Base-by-base conservation (phyloP, 345 rosid species). In the Rhizophora mangle region DNA sequence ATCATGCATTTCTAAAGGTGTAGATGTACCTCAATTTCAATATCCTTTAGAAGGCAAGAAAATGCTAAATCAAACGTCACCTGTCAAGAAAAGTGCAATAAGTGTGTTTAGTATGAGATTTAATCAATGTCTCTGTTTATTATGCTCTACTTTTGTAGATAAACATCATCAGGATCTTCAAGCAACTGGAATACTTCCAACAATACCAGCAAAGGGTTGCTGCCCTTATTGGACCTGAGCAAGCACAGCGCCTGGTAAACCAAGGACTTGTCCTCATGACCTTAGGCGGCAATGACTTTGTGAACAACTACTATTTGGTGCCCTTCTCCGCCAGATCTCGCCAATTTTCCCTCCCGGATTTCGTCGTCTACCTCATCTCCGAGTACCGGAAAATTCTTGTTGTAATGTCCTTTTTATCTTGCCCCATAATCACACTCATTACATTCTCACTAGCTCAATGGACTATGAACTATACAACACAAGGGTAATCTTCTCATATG, bases 321-420 rank as follows among this genome's bases (percentile, higher is more conserved):
- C 97, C 97, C 27, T 85, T 77, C 75, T 91, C 95, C 2, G 83
- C 88, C 26, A 81, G 97, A 70, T 88, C 92, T n/a, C 92, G 91
- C 66, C 97, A 91, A 57, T 87, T 71, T 49, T 15, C 88, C 10
- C 78, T 91, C 65, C 87, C 92, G 0, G 76, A 84, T 49, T 91
- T 82, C 60, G 87, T 88, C 52, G 80, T 72, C 68, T 84, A 76
- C 49, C 72, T 88, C 74, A 72, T 91, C 39, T 84, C 90, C 56
- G 92, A 91, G 75, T 91, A 83, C 74, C 78, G 75, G 22, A 84
- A 87, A 49, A 59, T 91, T 62, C 60, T 91, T 65, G 1, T 22
- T 67, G 94, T 90, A 84, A 72, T 1, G 49, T 46, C 62, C 24
- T 11, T 15, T 3, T 18, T 5, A 8, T 9, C 9, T 64, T 10